Percentiles rank a stretch among this genome's conserved stretches.
These are phyloP conservation scores for Lanmaoa rubissima DNA, from an alignment of 768 basidiomycete genomes.

Conservation along the genomic window DNA sequence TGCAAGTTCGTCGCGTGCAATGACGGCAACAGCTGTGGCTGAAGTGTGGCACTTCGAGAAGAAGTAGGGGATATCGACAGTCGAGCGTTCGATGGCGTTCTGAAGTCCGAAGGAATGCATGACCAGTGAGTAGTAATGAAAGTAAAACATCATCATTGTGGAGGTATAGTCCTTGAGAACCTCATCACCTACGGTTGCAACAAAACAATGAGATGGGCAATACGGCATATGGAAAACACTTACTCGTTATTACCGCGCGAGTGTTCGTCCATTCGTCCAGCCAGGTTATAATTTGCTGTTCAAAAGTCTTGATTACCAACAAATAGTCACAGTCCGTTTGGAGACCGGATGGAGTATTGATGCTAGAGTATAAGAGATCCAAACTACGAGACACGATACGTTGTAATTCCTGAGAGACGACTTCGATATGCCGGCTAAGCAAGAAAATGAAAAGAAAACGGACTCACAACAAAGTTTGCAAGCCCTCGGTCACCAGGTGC, in stretches of 20 bases:
- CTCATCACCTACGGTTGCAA: conserved; percentile 24
- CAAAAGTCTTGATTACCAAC: conserved; percentile 79
- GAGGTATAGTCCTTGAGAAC: conserved; percentile 25
- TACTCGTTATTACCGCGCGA: conserved; percentile 18
- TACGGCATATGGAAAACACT: conserved; percentile 3
- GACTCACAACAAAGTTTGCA: conserved; percentile 71
- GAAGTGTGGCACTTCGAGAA: conserved; percentile 75
- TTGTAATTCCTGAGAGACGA: conserved; percentile 65
- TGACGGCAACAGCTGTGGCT: conserved; percentile 64
- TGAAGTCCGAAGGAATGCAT: conserved; percentile 96
- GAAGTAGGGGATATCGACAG: conserved; percentile 78
- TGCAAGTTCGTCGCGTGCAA: conserved; percentile 78
- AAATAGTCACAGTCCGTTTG: conserved; percentile 84
- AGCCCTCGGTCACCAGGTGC: conserved; percentile 64
- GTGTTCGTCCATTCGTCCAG: conserved; percentile 49
- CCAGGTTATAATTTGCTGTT: conserved; percentile 68
- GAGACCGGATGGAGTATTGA: conserved; percentile 75
- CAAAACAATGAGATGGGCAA: conserved; percentile 1
- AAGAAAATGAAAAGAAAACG: not conserved
- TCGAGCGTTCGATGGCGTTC: conserved; percentile 81
- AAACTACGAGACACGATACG: conserved; percentile 85
- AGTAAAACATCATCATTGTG: conserved; percentile 63
- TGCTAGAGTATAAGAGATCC: conserved; percentile 87
- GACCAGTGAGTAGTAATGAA: conserved; percentile 82
- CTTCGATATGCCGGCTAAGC: not conserved